Evolutionary conservation across 352 stramenopile species (phyloP).

Genomic region (Elongisporangium anandrum): DNA sequence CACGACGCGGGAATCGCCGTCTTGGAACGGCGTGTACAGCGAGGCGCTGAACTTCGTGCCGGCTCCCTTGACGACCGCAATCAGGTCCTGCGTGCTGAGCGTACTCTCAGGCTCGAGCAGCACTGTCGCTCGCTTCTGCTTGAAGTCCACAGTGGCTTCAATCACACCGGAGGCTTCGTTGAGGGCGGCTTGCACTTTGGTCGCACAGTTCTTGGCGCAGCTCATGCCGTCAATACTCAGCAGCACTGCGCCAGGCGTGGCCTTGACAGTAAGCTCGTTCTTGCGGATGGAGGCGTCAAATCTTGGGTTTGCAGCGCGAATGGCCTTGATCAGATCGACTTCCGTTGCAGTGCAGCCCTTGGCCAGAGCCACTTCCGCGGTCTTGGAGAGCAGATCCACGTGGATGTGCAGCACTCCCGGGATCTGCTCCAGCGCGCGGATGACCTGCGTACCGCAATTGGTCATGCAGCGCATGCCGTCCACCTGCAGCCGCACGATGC

Average conservation of each 20-base stretch:
- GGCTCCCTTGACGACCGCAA: constrained; percentile 44
- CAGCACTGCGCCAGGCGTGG: constrained; percentile 58
- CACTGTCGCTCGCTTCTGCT: constrained; percentile 62
- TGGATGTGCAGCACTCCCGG: constrained; percentile 81
- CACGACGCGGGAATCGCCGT: constrained; percentile 68
- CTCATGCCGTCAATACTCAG: constrained; percentile 76
- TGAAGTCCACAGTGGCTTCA: constrained; percentile 66
- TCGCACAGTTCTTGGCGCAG: constrained; percentile 59
- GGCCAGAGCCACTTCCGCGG: constrained; percentile 64
- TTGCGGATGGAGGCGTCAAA: constrained; percentile 74
- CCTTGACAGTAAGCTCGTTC: constrained; percentile 39
- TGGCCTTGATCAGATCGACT: constrained; percentile 84
- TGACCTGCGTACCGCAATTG: constrained; percentile 78
- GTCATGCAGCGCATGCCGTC: constrained; percentile 88
- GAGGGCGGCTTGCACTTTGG: constrained; percentile 55
- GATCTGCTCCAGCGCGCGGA: constrained; percentile 74
- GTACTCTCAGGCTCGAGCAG: constrained; percentile 55
- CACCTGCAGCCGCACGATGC: constrained; percentile 68
- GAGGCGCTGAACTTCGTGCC: constrained; percentile 52
- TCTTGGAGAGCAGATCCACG: constrained; percentile 80
- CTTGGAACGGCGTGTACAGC: constrained; percentile 58
- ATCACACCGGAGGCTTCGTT: constrained; percentile 45
- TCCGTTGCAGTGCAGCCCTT: constrained; percentile 79
- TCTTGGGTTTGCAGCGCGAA: constrained; percentile 62
- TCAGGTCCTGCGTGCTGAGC: constrained; percentile 63